These are phyloP conservation scores for Phytopythium sindhum DNA, from an alignment of 352 stramenopile genomes.

Conservation along the genomic window DNA sequence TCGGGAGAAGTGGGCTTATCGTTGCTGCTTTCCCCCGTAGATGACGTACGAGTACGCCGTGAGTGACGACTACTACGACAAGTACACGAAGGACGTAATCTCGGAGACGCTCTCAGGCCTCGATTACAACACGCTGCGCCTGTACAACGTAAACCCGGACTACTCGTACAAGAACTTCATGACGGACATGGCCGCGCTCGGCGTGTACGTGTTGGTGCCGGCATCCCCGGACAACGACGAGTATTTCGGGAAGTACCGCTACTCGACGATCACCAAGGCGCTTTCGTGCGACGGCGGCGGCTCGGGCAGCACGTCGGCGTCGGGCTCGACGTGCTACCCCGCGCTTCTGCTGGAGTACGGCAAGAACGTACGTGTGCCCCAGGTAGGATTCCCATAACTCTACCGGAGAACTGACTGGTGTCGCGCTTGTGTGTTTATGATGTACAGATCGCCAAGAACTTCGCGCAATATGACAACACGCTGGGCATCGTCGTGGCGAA, in stretches of 20 bases:
- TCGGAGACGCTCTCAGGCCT: constrained; percentile 60
- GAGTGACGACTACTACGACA: constrained; percentile 81
- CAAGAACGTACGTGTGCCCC: constrained; percentile 52
- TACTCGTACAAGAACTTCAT: constrained; percentile 85
- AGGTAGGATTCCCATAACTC: background rate
- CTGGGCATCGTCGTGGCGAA: constrained; percentile 80
- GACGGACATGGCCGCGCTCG: constrained; percentile 70
- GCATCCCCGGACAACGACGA: constrained; percentile 78
- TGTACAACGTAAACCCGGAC: constrained; percentile 87
- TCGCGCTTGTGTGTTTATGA: background rate
- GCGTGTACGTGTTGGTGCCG: constrained; percentile 80
- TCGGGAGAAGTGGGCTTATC: background rate
- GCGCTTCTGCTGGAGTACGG: constrained; percentile 81
- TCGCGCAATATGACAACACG: constrained; percentile 87
- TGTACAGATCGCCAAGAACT: constrained; percentile 78
- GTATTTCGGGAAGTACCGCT: constrained; percentile 87
- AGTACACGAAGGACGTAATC: constrained; percentile 79
- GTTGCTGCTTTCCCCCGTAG: constrained; percentile 16
- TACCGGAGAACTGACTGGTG: background rate
- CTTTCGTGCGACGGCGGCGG: constrained; percentile 44
- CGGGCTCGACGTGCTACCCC: constrained; percentile 72
- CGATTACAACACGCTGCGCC: constrained; percentile 79
- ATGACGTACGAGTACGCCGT: constrained; percentile 88
- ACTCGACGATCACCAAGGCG: constrained; percentile 71
- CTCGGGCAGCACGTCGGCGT: constrained; percentile 26